phyloP scores from a whole-genome alignment of 768 basidiomycete species.

The Naganishia onofrii region DNA sequence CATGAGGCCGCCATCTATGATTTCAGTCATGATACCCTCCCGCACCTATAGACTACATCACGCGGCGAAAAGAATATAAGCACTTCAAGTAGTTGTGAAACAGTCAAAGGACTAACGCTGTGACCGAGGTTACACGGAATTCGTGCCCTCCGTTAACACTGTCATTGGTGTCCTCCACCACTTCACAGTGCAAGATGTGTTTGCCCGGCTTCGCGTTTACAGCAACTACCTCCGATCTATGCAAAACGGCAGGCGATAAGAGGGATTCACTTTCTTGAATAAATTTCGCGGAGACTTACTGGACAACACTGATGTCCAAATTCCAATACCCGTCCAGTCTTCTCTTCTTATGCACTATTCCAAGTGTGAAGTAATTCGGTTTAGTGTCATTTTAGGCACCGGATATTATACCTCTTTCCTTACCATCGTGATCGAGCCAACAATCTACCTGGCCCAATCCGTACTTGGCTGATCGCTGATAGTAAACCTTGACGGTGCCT shows the following conservation, averaged over 20 bases:
- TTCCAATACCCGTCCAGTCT: conserved; percentile 44
- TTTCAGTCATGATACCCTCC: not conserved
- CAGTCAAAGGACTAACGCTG: conserved; percentile 9
- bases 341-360: conserved; percentile 10
- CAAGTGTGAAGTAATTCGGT: not conserved
- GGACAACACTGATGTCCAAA: conserved; percentile 5
- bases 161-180: conserved; percentile 21
- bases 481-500: conserved; percentile 42
- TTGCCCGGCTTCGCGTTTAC: not conserved
- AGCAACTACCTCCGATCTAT: not conserved
- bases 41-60: not conserved
- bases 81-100: not conserved
- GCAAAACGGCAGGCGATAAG: not conserved
- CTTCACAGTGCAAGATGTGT: conserved; percentile 24
- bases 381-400: not conserved
- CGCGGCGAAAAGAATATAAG: not conserved
- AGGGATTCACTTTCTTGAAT: not conserved
- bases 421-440: conserved; percentile 44
- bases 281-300: not conserved
- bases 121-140: conserved; percentile 24
- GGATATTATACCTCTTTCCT: not conserved
- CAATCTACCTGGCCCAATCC: conserved; percentile 41
- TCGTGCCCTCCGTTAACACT: conserved; percentile 20
- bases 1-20: not conserved
- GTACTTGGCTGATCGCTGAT: conserved; percentile 40